Percentiles rank a stretch among this genome's conserved stretches.
Conservation (phyloP, 352 stramenopile genomes). For the Globisporangium paroecandrum region DNA sequence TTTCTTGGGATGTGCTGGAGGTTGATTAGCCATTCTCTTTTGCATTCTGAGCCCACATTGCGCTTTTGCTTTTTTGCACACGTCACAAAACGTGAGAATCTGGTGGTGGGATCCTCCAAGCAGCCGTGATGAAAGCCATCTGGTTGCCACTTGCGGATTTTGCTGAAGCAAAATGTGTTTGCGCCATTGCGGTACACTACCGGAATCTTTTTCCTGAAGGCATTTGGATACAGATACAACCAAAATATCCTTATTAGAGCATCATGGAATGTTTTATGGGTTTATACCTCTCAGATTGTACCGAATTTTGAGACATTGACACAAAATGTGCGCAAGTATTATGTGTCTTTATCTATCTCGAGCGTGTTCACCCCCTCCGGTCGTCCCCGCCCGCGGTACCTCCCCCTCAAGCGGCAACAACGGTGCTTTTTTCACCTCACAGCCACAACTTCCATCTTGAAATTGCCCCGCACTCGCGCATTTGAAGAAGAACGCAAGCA, state of each 20-base stretch:
- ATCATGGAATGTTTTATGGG: no score
- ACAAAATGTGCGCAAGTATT: no score
- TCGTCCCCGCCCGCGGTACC: background rate
- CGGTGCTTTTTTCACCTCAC: conserved; percentile 9
- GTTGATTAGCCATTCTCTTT: background rate
- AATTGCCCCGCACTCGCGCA: background rate
- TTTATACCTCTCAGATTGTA: no score
- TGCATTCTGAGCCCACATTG: background rate
- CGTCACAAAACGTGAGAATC: background rate
- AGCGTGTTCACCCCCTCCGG: background rate
- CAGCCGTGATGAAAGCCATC: background rate
- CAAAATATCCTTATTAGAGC: background rate
- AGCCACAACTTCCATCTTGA: background rate
- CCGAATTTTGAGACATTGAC: no score
- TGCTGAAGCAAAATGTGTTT: conserved; percentile 20
- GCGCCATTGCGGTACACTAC: conserved; percentile 5
- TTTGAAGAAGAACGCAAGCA: background rate
- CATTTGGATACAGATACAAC: background rate
- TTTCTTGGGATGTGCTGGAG: background rate
- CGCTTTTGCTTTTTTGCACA: background rate
- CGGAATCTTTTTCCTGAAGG: background rate
- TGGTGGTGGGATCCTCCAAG: conserved; percentile 14
- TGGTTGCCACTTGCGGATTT: conserved; percentile 4
- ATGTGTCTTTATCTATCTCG: background rate
- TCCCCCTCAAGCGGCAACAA: conserved; percentile 1